phyloP scores from a whole-genome alignment of 2,329 filamentous ascomycete species.

The Pseudogymnoascus sp. region DNA sequence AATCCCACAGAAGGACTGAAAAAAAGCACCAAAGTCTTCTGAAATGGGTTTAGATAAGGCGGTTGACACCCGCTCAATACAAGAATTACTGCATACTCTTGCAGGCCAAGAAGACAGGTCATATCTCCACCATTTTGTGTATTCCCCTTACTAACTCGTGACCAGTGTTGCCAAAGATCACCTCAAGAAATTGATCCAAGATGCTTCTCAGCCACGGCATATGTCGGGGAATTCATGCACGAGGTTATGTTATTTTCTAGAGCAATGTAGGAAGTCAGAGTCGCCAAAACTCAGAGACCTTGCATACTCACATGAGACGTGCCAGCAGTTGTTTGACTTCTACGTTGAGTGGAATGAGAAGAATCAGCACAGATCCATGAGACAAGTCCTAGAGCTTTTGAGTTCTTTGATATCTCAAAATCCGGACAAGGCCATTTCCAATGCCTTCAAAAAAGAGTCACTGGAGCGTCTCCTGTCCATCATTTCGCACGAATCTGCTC shows the following conservation, averaged over 20 bases:
- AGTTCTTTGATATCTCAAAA: conserved; percentile 45
- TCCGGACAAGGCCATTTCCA: conserved; percentile 35
- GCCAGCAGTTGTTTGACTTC: conserved; percentile 49
- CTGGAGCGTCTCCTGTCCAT: conserved; percentile 50
- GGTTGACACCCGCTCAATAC: conserved; percentile 7
- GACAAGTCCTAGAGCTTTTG: conserved; percentile 53
- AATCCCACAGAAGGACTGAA: conserved; percentile 2
- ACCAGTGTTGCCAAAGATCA: conserved; percentile 17
- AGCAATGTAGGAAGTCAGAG: conserved; percentile 48
- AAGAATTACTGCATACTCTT: background rate
- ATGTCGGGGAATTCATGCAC: conserved; percentile 51
- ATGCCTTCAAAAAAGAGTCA: conserved; percentile 39
- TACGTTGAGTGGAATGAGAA: conserved; percentile 62
- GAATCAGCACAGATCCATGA: conserved; percentile 57
- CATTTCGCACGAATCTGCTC: conserved; percentile 52
- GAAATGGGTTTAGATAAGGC: conserved; percentile 5
- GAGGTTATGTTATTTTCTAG: conserved; percentile 55
- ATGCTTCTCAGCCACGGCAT: conserved; percentile 41
- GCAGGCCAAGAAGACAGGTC: background rate
- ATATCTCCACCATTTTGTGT: background rate
- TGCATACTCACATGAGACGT: conserved; percentile 45
- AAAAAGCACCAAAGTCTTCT: background rate
- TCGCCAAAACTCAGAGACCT: conserved; percentile 38
- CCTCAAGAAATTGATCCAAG: conserved; percentile 20
- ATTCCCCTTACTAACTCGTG: conserved; percentile 2